phyloP scores from a whole-genome alignment of 1,284 basidiomycete genomes.

The Ganoderma leucocontextum region DNA sequence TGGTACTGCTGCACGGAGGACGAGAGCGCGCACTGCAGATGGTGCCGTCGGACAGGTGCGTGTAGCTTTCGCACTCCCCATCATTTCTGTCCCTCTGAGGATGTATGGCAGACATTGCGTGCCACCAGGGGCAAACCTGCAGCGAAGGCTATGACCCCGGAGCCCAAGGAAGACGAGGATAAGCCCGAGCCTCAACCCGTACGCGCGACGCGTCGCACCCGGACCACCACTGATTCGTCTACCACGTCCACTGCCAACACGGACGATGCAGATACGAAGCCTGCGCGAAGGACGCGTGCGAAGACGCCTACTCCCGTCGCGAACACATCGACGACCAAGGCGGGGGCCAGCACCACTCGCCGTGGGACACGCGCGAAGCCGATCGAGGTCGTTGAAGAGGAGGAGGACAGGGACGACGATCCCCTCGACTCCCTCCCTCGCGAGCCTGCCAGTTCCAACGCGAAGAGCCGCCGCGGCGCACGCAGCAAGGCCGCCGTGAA shows the following conservation, averaged over 20 bases:
- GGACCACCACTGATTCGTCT: conserved; percentile 28
- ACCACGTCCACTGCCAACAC: conserved; percentile 22
- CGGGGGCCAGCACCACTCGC: conserved; percentile 21
- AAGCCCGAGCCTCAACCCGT: conserved; percentile 15
- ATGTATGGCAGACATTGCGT: background rate
- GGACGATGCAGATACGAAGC: conserved; percentile 24
- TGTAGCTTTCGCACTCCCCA: background rate
- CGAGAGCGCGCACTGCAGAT: conserved; percentile 32
- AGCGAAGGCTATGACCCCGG: conserved; percentile 19
- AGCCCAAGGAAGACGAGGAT: conserved; percentile 29
- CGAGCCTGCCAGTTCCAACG: conserved; percentile 21
- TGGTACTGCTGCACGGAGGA: conserved; percentile 19
- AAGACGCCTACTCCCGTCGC: conserved; percentile 35
- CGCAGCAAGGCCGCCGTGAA: conserved; percentile 39
- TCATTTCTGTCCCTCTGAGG: background rate
- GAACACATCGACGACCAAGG: conserved; percentile 15
- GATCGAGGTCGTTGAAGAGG: conserved; percentile 28
- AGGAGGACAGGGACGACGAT: conserved; percentile 31
- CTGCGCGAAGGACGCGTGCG: conserved; percentile 33
- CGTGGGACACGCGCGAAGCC: conserved; percentile 32
- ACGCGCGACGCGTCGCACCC: conserved; percentile 23
- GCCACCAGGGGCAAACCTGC: conserved; percentile 21
- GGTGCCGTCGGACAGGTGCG: conserved; percentile 29
- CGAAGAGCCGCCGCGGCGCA: conserved; percentile 34
- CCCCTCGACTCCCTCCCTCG: conserved; percentile 34